Conservation (phyloP, 805 yeast species). For the Metschnikowia drakensbergensis region DNA sequence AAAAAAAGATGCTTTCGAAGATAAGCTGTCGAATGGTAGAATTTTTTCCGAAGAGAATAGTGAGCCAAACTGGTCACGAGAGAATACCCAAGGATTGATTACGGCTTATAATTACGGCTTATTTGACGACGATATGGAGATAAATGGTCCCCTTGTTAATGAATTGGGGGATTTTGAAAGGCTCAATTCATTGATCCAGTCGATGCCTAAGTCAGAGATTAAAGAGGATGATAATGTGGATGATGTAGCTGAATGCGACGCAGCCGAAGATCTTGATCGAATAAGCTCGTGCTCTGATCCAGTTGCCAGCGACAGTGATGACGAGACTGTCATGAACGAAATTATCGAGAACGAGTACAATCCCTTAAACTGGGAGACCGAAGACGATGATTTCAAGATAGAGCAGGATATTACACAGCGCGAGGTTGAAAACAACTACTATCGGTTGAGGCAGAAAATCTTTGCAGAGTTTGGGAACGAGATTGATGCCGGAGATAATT, state of each 20-base stretch:
- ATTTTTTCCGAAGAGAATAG: neutral
- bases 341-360: slow-evolving; percentile 39
- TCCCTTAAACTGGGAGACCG: slow-evolving; percentile 3
- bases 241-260: neutral
- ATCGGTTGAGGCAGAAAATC: slow-evolving; percentile 51
- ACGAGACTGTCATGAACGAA: slow-evolving; percentile 38
- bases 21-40: neutral
- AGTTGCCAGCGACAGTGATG: slow-evolving; percentile 7
- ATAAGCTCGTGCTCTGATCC: neutral
- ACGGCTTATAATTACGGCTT: slow-evolving; percentile 56
- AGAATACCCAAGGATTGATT: slow-evolving; percentile 55
- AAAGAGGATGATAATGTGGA: slow-evolving; percentile 6
- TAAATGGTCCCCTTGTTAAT: slow-evolving; percentile 55
- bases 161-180: slow-evolving; percentile 50
- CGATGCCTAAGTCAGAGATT: slow-evolving; percentile 13
- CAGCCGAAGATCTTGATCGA: neutral
- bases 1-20: neutral
- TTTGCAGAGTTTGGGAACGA: slow-evolving; percentile 6
- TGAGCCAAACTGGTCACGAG: slow-evolving; percentile 19
- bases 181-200: slow-evolving; percentile 47
- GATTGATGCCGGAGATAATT: neutral
- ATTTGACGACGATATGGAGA: slow-evolving; percentile 57
- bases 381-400: slow-evolving; percentile 32
- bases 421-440: slow-evolving; percentile 54
- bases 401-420: slow-evolving; percentile 33